Conservation (phyloP, 2,329 filamentous ascomycete genomes). For the Ophiostoma piceae region DNA sequence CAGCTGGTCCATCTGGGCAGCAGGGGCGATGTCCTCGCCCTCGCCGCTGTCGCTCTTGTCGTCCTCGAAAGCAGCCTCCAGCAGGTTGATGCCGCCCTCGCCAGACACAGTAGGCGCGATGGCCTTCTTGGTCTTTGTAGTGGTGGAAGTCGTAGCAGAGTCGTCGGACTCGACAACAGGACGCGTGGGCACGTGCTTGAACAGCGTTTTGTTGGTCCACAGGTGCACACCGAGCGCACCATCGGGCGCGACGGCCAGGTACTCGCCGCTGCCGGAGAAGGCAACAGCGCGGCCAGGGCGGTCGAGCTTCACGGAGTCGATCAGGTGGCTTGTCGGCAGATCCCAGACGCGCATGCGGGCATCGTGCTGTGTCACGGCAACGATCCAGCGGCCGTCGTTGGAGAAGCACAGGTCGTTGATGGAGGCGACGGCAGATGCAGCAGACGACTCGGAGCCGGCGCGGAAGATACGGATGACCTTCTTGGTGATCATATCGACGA, state of each 20-base stretch:
- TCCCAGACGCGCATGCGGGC: conserved; percentile 85
- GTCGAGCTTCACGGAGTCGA: conserved; percentile 80
- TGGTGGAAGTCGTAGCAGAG: not conserved
- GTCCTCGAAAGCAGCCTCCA: conserved; percentile 66
- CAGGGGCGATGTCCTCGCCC: conserved; percentile 50
- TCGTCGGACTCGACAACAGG: conserved; percentile 59
- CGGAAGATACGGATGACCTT: conserved; percentile 90
- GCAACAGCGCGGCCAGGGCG: conserved; percentile 76
- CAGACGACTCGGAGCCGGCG: conserved; percentile 49
- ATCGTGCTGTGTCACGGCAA: conserved; percentile 80
- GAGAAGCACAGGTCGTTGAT: conserved; percentile 87
- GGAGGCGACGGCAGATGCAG: not conserved
- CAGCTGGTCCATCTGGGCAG: conserved; percentile 67
- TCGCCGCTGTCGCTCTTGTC: conserved; percentile 42
- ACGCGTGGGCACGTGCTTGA: conserved; percentile 79
- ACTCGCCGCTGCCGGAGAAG: conserved; percentile 87
- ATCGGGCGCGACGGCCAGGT: conserved; percentile 81
- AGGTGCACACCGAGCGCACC: conserved; percentile 83
- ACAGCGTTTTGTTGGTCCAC: conserved; percentile 92
- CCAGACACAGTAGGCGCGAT: conserved; percentile 61
- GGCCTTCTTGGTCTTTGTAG: not conserved
- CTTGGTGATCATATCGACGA: conserved; percentile 86
- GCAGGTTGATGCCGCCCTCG: conserved; percentile 68
- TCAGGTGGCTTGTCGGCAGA: conserved; percentile 87
- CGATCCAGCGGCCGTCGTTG: conserved; percentile 86